Evolutionary conservation across 176 grass and related monocot genomes (phyloP).

Genomic region (Bolboschoenus planiculmis): DNA sequence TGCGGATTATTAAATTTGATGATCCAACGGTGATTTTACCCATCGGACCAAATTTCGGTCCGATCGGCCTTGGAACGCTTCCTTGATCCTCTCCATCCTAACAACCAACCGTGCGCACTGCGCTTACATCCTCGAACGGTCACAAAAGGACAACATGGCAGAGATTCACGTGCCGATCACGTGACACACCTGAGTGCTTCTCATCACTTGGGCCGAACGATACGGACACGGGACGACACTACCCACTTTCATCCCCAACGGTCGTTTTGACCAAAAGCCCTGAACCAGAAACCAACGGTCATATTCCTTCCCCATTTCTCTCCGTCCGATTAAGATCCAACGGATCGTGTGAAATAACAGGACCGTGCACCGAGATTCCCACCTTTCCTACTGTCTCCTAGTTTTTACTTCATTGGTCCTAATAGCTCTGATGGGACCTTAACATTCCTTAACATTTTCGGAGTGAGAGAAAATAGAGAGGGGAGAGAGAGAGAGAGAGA

Average conservation of each 20-base stretch:
- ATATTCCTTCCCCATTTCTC: conserved; percentile 15
- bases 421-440: conserved; percentile 24
- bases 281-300: conserved; percentile 44
- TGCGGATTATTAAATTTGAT: too few relatives aligned
- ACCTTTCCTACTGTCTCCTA: background rate
- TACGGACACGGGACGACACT: conserved; percentile 26
- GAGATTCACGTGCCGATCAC: conserved; percentile 46
- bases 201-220: background rate
- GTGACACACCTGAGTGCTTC: conserved; percentile 4
- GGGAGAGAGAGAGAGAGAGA: background rate
- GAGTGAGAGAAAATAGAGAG: conserved; percentile 23
- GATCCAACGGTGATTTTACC: too few relatives aligned
- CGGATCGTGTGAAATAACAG: conserved; percentile 6
- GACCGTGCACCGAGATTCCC: conserved; percentile 20
- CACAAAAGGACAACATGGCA: conserved; percentile 8
- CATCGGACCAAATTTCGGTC: too few relatives aligned
- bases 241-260: conserved; percentile 38
- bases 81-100: too few relatives aligned
- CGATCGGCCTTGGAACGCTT: too few relatives aligned
- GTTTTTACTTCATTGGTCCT: conserved; percentile 31
- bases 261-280: conserved; percentile 51
- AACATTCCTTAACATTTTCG: conserved; percentile 1
- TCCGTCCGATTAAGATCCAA: conserved; percentile 45
- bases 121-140: conserved; percentile 18
- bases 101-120: too few relatives aligned